Conservation (phyloP, 208 protist genomes). For the Balamuthia mandrillaris region DNA sequence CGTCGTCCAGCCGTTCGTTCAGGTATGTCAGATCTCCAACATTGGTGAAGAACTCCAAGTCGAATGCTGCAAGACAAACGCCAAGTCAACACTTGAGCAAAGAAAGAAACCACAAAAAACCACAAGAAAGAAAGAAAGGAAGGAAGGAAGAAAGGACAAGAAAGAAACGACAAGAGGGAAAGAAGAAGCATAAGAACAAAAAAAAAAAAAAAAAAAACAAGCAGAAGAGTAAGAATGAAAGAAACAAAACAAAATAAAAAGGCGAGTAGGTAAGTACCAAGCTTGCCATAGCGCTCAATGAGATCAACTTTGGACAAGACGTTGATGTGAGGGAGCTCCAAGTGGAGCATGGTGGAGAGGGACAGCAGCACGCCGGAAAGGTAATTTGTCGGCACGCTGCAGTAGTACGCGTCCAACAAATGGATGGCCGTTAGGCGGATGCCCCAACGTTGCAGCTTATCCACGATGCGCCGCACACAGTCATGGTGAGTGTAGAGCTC, state of each 20-base stretch:
- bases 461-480: constrained; percentile 81
- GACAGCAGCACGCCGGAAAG: constrained; percentile 90
- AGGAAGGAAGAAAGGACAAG: neutral
- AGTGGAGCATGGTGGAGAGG: constrained; percentile 91
- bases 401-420: constrained; percentile 90
- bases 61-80: neutral
- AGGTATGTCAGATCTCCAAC: neutral
- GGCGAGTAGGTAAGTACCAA: constrained; percentile 31
- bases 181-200: neutral
- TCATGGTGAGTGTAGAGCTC: constrained; percentile 96
- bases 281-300: constrained; percentile 61
- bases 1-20: constrained; percentile 26
- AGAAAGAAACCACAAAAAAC: neutral
- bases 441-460: constrained; percentile 54
- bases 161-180: neutral
- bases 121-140: neutral
- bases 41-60: neutral
- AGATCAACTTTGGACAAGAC: constrained; percentile 95
- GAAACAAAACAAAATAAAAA: too few relatives aligned
- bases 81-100: neutral
- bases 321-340: constrained; percentile 84
- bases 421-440: constrained; percentile 53
- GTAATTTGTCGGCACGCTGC: constrained; percentile 88
- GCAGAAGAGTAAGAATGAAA: too few relatives aligned
- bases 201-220: neutral